phyloP scores from a whole-genome alignment of 2,329 filamentous ascomycete species.

The Arthrobotrys sphaeroides region DNA sequence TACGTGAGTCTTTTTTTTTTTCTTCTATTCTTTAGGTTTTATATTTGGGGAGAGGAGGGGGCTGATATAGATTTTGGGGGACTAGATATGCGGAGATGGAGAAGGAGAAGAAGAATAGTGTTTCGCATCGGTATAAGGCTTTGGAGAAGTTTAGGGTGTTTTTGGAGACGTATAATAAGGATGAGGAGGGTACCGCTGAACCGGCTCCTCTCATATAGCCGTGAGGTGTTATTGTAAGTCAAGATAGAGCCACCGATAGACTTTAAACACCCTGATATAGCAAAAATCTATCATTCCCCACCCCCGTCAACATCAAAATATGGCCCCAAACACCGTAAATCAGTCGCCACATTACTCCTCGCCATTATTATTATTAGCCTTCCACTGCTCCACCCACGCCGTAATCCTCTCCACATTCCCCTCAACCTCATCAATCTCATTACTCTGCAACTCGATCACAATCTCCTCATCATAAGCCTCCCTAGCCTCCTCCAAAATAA shows the following conservation, averaged over 20 bases:
- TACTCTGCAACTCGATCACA: slow-evolving; percentile 86
- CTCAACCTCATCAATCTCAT: slow-evolving; percentile 84
- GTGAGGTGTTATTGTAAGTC: not conserved
- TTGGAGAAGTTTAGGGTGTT: slow-evolving; percentile 84
- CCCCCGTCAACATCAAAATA: too few relatives aligned
- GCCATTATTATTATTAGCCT: slow-evolving; percentile 67
- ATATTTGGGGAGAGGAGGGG: not conserved
- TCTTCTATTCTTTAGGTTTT: not conserved
- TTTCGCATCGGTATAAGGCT: slow-evolving; percentile 91
- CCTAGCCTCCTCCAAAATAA: slow-evolving; percentile 86
- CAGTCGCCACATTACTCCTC: too few relatives aligned
- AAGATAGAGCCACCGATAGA: not conserved
- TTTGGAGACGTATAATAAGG: slow-evolving; percentile 67
- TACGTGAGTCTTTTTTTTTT: slow-evolving; percentile 65
- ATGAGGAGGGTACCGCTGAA: not conserved
- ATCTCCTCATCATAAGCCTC: slow-evolving; percentile 87
- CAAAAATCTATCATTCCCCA: not conserved
- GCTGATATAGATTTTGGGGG: slow-evolving; percentile 5
- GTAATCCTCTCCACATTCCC: slow-evolving; percentile 85
- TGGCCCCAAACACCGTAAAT: not conserved
- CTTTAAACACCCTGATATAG: not conserved
- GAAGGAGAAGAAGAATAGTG: slow-evolving; percentile 83
- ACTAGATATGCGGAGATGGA: slow-evolving; percentile 95
- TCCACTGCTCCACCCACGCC: slow-evolving; percentile 85
- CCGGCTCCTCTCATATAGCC: too few relatives aligned